These are phyloP conservation scores for Rhodamnia argentea DNA, from an alignment of 345 rosid species.

Conservation along the genomic window DNA sequence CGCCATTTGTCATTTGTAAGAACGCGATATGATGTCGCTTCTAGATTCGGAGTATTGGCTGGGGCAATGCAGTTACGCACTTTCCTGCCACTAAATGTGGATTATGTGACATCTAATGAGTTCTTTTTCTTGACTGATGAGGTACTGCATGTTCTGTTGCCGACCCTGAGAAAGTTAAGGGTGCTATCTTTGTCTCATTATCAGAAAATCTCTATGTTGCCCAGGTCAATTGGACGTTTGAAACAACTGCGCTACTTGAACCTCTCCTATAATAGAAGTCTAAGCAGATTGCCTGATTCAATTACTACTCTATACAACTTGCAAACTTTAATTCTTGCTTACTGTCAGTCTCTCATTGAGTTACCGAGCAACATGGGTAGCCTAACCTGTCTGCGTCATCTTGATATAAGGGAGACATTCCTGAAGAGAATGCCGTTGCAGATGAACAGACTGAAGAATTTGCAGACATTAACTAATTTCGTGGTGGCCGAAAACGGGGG, in stretches of 20 bases:
- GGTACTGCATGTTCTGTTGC: neutral
- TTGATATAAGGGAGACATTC: conserved; percentile 8
- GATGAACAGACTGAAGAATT: conserved; percentile 4
- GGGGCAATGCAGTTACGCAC: conserved; percentile 1
- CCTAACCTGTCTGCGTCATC: conserved; percentile 8
- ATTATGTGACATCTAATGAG: neutral
- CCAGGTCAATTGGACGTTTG: neutral
- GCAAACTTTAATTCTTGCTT: conserved; percentile 10
- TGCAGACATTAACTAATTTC: conserved; percentile 7
- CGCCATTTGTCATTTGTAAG: conserved; percentile 1
- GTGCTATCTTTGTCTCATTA: conserved; percentile 6
- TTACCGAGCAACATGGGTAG: conserved; percentile 4
- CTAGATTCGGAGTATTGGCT: neutral
- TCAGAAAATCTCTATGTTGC: neutral
- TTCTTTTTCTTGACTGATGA: neutral
- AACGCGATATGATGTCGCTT: neutral
- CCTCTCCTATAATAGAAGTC: neutral
- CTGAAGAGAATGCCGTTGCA: conserved; percentile 9
- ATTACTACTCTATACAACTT: conserved; percentile 3
- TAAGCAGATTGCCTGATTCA: conserved; percentile 1
- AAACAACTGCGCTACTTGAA: conserved; percentile 9
- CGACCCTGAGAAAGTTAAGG: neutral
- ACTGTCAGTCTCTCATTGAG: conserved; percentile 1
- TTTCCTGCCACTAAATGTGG: neutral
- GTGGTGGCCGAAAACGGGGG: conserved; percentile 6